A percentile compares a stretch with the other conserved stretches of the same genome.
phyloP scores from a whole-genome alignment of 202 grass and related monocot species.

The Alloteropsis angusta region DNA sequence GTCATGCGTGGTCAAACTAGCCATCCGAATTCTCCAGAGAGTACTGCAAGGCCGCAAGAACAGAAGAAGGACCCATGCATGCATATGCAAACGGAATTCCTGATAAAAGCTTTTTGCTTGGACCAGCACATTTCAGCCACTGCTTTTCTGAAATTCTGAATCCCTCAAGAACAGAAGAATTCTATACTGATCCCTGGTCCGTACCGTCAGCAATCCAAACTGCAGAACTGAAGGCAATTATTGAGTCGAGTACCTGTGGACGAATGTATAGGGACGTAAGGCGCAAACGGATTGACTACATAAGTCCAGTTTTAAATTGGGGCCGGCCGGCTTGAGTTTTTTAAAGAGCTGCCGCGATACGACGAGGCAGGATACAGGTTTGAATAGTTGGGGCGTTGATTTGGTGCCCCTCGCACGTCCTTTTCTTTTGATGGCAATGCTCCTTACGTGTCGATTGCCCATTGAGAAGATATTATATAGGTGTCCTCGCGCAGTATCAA shows the following conservation, averaged over 20 bases:
- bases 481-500: neutral
- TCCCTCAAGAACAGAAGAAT: neutral
- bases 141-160: neutral
- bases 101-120: neutral
- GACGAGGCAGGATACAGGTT: constrained; percentile 5
- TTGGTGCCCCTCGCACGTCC: neutral
- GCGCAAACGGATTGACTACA: neutral
- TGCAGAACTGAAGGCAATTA: constrained; percentile 4
- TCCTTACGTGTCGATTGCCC: constrained; percentile 1
- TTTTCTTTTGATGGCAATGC: neutral
- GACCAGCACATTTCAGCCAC: constrained; percentile 12
- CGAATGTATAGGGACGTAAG: neutral
- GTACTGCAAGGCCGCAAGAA: neutral
- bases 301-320: constrained; percentile 8
- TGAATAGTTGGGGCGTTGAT: neutral
- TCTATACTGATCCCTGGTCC: neutral
- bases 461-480: neutral
- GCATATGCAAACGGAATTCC: neutral
- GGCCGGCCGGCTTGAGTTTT: neutral
- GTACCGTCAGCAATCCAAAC: neutral
- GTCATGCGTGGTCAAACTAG: constrained; percentile 4
- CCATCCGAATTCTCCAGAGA: neutral
- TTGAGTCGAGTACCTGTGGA: neutral
- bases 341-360: neutral
- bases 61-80: neutral